Evolutionary conservation across 495 filamentous ascomycete genomes (phyloP), one percentile per base, ranked within the genome.

Genomic region (Hypoxylon intermedium): DNA sequence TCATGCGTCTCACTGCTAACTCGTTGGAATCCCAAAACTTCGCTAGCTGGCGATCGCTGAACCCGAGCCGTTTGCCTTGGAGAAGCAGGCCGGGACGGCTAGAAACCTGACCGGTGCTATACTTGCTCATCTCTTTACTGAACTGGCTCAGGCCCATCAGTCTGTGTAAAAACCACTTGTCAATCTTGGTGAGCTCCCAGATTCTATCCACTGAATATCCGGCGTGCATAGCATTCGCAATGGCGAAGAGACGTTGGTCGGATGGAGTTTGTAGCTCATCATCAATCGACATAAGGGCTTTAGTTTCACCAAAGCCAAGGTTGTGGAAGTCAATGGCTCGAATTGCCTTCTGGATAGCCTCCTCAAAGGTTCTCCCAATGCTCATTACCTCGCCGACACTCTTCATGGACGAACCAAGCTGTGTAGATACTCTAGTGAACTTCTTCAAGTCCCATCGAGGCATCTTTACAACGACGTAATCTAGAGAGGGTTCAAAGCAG

Each of bases 381-480:
- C 89, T 92, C 94, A 98, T 98, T 52, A 98, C 94, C 72, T 98
- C 94, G 67, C 94, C 94, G 38, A 98, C 92, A 81, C 91, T 96
- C 89, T 98, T 98, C 94, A 98, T 98, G 11, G 94, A 97, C 6
- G 94, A 98, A 28, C 89, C 91, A 5, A 98, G 87, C 75, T 92
- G 86, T 2, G 92, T 97, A 6, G 93, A 97, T 15, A 98, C 94
- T 51, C 94, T 87, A 21, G 89, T 93, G 76, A 98, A 98, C 75
- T 98, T 98, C 81, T 98, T 98, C 59, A 98, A 75, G 76, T 98
- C 94, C 94, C 94, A 98, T 57, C 94, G 84, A 15, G 94, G 94
- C 76, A 98, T 98, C 82, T 98, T 98, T 52, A 98, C 94, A 19
- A 98, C 94, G 41, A 97, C 93, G 72, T 98, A 98, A 72, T 98